A percentile compares a stretch with the other conserved stretches of the same genome.
Conservation (phyloP, 2,329 filamentous ascomycete genomes). For the Colletotrichum noveboracense region DNA sequence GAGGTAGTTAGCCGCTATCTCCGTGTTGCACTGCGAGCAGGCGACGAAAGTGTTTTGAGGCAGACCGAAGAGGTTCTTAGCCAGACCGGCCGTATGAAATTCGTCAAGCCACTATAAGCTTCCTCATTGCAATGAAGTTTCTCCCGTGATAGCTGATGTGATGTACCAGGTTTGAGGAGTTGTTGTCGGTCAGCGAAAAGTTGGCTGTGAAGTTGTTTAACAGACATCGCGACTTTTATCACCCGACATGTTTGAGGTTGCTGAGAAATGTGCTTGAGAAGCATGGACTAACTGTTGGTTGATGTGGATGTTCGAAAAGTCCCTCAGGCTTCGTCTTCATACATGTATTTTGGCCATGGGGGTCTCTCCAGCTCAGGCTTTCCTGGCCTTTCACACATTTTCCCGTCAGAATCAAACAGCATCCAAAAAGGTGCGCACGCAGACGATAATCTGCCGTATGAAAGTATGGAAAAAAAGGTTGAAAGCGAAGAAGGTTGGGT, state of each 20-base stretch:
- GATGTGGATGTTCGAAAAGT: background rate
- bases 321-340: background rate
- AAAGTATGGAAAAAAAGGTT: background rate
- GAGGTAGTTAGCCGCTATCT: background rate
- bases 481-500: background rate
- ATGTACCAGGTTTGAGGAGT: background rate
- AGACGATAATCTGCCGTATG: background rate
- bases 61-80: background rate
- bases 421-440: background rate
- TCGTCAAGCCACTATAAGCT: slow-evolving; percentile 1
- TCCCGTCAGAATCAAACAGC: background rate
- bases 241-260: background rate
- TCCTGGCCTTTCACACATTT: background rate
- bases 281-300: background rate
- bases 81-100: slow-evolving; percentile 9
- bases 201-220: background rate
- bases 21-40: background rate
- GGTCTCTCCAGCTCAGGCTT: background rate
- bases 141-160: background rate
- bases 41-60: background rate
- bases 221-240: background rate
- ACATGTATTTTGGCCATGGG: no score
- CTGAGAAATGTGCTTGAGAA: background rate
- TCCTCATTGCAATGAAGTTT: background rate
- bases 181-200: background rate